Percentiles rank a stretch among this genome's conserved stretches.
These are phyloP conservation scores for Talaromyces sp. DNA, from an alignment of 2,329 filamentous ascomycete species.

Conservation along the genomic window DNA sequence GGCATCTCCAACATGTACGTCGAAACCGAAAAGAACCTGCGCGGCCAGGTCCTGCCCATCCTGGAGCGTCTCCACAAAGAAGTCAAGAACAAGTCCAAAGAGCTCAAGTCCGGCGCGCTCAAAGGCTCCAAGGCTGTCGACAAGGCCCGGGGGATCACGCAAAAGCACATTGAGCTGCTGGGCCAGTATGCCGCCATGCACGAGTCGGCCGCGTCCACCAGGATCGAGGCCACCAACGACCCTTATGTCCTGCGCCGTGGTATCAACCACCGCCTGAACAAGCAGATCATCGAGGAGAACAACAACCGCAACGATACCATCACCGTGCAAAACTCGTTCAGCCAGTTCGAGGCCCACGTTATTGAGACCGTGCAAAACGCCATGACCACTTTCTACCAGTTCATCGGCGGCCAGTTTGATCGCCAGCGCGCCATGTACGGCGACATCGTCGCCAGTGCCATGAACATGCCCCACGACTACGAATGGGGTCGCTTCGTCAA, in stretches of 20 bases:
- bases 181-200: slow-evolving; percentile 78
- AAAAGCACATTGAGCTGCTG: slow-evolving; percentile 94
- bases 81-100: slow-evolving; percentile 94
- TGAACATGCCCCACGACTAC: slow-evolving; percentile 75
- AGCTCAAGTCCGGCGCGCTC: slow-evolving; percentile 71
- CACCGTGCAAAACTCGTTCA: slow-evolving; percentile 84
- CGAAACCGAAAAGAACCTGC: slow-evolving; percentile 88
- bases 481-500: slow-evolving; percentile 84
- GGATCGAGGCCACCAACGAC: slow-evolving; percentile 67
- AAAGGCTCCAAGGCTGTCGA: slow-evolving; percentile 89
- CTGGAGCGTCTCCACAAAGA: slow-evolving; percentile 90
- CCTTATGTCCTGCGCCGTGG: slow-evolving; percentile 83
- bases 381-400: slow-evolving; percentile 76
- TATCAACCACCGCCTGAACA: slow-evolving; percentile 76
- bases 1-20: slow-evolving; percentile 81
- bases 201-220: slow-evolving; percentile 65
- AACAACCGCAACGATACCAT: slow-evolving; percentile 90
- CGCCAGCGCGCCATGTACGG: slow-evolving; percentile 74
- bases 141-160: slow-evolving; percentile 76
- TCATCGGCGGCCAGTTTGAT: slow-evolving; percentile 74
- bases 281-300: slow-evolving; percentile 92
- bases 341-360: slow-evolving; percentile 80
- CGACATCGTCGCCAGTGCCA: slow-evolving; percentile 72
- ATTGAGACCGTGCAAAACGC: slow-evolving; percentile 76
- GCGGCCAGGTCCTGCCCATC: slow-evolving; percentile 77